Evolutionary conservation across 805 yeast genomes (phyloP).

Genomic region (Tetrapisispora fleetii): DNA sequence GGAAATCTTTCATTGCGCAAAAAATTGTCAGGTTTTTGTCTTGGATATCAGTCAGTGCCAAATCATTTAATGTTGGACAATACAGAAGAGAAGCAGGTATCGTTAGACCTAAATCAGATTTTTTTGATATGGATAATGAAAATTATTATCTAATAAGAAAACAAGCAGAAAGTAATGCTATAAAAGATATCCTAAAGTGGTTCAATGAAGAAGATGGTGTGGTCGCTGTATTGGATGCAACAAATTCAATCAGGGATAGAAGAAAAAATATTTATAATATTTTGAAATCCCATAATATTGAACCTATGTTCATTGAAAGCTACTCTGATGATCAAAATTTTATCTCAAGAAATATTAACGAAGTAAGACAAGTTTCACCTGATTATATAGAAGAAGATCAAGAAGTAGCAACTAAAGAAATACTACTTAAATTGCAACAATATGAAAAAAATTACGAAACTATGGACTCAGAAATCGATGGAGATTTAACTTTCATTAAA

Average conservation of each 20-base stretch:
- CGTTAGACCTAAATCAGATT: slow-evolving; percentile 49
- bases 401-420: slow-evolving; percentile 63
- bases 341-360: slow-evolving; percentile 68
- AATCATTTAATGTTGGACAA: slow-evolving; percentile 81
- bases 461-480: slow-evolving; percentile 46
- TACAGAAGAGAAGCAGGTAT: slow-evolving; percentile 61
- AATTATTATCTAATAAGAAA: slow-evolving; percentile 55
- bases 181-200: slow-evolving; percentile 79
- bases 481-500: slow-evolving; percentile 73
- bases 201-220: slow-evolving; percentile 68
- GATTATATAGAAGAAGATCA: slow-evolving; percentile 64
- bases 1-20: slow-evolving; percentile 89
- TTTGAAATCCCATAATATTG: slow-evolving; percentile 56
- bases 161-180: slow-evolving; percentile 63
- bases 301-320: slow-evolving; percentile 88
- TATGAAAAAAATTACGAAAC: slow-evolving; percentile 75
- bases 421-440: slow-evolving; percentile 58
- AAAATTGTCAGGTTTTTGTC: slow-evolving; percentile 85
- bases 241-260: slow-evolving; percentile 71
- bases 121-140: slow-evolving; percentile 58
- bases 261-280: slow-evolving; percentile 54
- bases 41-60: slow-evolving; percentile 83
- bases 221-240: slow-evolving; percentile 91
- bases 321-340: slow-evolving; percentile 79
- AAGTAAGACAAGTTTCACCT: slow-evolving; percentile 80